phyloP scores from a whole-genome alignment of 345 rosid genomes.

The Populus tremula region DNA sequence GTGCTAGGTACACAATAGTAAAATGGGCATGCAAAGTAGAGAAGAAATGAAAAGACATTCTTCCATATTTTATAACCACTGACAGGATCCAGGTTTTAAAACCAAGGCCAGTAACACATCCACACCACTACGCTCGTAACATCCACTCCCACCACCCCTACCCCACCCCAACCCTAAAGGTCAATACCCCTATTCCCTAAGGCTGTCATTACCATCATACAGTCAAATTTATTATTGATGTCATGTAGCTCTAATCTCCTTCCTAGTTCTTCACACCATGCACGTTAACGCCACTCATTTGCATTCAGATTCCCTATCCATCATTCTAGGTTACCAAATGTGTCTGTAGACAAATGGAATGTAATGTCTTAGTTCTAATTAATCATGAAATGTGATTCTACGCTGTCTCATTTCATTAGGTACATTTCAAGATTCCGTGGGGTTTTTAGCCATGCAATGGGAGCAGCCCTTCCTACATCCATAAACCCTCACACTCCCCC shows the following conservation, averaged over 20 bases:
- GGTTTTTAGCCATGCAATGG: neutral
- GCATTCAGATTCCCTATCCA: neutral
- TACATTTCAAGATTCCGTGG: neutral
- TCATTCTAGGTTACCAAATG: neutral
- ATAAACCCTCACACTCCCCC: neutral
- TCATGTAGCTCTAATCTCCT: neutral
- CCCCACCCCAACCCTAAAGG: neutral
- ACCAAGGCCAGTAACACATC: neutral
- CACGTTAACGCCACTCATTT: neutral
- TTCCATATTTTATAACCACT: neutral
- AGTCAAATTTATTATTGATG: neutral
- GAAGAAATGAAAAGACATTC: neutral
- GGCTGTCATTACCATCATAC: neutral
- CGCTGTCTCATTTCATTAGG: neutral
- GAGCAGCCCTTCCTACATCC: neutral
- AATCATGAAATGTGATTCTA: neutral
- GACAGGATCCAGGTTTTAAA: neutral
- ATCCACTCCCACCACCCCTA: neutral
- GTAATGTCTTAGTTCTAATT: neutral
- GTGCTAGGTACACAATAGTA: neutral
- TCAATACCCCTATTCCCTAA: neutral
- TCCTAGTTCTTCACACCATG: neutral
- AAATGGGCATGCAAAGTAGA: neutral
- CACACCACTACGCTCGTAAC: neutral
- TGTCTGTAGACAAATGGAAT: neutral